These are phyloP conservation scores for Lindgomyces ingoldianus DNA, from an alignment of 495 filamentous ascomycete species.

Conservation along the genomic window DNA sequence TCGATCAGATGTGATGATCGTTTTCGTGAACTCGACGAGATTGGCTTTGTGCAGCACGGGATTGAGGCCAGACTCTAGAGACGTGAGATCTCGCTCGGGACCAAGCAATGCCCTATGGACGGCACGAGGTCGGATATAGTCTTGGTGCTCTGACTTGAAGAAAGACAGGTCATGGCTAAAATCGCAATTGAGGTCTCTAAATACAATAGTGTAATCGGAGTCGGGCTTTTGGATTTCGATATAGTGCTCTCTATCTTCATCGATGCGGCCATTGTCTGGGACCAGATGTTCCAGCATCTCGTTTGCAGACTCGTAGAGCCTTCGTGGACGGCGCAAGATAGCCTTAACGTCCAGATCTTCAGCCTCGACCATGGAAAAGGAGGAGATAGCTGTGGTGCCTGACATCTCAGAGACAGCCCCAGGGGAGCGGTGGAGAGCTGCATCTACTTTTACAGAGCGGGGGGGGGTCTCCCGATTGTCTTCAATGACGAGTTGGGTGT, in stretches of 20 bases:
- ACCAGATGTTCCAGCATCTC: slow-evolving; percentile 43
- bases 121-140: slow-evolving; percentile 39
- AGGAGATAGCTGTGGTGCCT: slow-evolving; percentile 35
- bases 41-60: slow-evolving; percentile 49
- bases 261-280: slow-evolving; percentile 33
- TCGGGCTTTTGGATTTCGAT: slow-evolving; percentile 41
- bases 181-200: slow-evolving; percentile 30
- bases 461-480: slow-evolving; percentile 24
- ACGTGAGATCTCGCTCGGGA: slow-evolving; percentile 23
- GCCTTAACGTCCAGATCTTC: slow-evolving; percentile 38
- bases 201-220: slow-evolving; percentile 39
- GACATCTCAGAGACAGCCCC: slow-evolving; percentile 36
- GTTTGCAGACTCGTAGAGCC: slow-evolving; percentile 38
- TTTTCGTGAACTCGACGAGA: slow-evolving; percentile 44
- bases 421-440: slow-evolving; percentile 25
- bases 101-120: slow-evolving; percentile 37
- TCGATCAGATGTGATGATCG: slow-evolving; percentile 31
- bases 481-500: slow-evolving; percentile 10
- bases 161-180: slow-evolving; percentile 36
- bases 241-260: slow-evolving; percentile 32
- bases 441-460: not conserved
- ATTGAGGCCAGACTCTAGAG: slow-evolving; percentile 41
- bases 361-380: slow-evolving; percentile 26
- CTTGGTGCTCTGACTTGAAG: slow-evolving; percentile 37
- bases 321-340: slow-evolving; percentile 43